These are phyloP conservation scores for Microsporum ferrugineum DNA, from an alignment of 2,329 filamentous ascomycete genomes.

Conservation along the genomic window DNA sequence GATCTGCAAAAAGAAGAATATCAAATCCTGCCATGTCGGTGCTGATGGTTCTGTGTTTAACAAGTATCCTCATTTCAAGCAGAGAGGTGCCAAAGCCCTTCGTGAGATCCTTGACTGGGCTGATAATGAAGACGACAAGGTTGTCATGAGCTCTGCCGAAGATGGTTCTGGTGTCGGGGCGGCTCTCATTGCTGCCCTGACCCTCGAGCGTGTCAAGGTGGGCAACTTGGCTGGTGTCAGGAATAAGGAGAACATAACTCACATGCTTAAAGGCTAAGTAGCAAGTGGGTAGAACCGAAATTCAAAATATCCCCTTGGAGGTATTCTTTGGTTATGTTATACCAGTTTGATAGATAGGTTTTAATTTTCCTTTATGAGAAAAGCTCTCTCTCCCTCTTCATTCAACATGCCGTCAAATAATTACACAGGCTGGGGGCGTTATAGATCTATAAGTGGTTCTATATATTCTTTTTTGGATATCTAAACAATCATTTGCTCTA, in stretches of 20 bases:
- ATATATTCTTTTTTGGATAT: neutral
- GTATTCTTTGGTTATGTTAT: neutral
- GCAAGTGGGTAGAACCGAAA: neutral
- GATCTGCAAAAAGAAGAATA: conserved; percentile 93
- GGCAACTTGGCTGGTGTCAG: conserved; percentile 50
- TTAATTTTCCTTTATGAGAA: neutral
- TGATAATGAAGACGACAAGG: conserved; percentile 69
- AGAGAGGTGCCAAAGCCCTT: conserved; percentile 74
- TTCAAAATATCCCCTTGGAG: neutral
- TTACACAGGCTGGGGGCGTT: neutral
- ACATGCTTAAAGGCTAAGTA: conserved; percentile 5
- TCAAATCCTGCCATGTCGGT: conserved; percentile 79
- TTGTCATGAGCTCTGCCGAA: conserved; percentile 80
- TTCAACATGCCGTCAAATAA: neutral
- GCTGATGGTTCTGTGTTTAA: conserved; percentile 97
- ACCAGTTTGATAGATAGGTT: neutral
- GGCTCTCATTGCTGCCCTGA: conserved; percentile 73
- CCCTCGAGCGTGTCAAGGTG: conserved; percentile 50
- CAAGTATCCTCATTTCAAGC: conserved; percentile 98
- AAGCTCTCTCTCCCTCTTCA: neutral
- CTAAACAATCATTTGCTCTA: neutral
- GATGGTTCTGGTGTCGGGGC: conserved; percentile 96
- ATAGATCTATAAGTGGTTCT: neutral
- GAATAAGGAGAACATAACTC: conserved; percentile 32
- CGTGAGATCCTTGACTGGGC: conserved; percentile 95